These are phyloP conservation scores for Fraxinus sp. DNA, from an alignment of 305 asterid genomes.

Conservation along the genomic window DNA sequence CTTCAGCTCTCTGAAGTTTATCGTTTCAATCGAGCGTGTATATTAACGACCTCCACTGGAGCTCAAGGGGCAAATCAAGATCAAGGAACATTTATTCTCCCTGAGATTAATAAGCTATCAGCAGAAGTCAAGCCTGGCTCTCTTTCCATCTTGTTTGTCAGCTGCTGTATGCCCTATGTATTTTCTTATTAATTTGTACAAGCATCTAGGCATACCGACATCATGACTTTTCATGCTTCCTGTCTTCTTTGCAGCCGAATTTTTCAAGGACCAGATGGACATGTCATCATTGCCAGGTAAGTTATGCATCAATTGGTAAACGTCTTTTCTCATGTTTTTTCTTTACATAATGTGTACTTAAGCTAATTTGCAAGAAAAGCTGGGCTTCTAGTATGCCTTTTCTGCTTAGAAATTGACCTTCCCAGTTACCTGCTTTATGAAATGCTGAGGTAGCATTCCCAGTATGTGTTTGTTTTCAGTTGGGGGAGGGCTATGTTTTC, in stretches of 20 bases:
- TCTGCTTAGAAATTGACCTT: not conserved
- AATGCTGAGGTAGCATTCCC: not conserved
- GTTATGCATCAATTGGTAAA: constrained; percentile 27
- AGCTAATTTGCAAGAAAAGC: not conserved
- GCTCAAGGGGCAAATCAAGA: constrained; percentile 51
- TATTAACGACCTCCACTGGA: constrained; percentile 58
- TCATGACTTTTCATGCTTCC: constrained; percentile 22
- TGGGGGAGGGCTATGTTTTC: not conserved
- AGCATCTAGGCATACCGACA: not conserved
- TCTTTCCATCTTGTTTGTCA: constrained; percentile 77
- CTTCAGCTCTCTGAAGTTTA: constrained; percentile 71
- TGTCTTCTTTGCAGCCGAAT: constrained; percentile 57
- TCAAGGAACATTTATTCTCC: constrained; percentile 74
- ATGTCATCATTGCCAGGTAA: constrained; percentile 61
- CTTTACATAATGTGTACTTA: not conserved
- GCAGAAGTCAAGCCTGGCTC: constrained; percentile 72
- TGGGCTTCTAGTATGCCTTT: not conserved
- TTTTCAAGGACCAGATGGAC: constrained; percentile 51
- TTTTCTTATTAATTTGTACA: constrained; percentile 22
- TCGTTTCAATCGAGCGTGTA: constrained; percentile 63
- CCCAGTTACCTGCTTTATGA: not conserved
- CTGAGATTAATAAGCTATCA: constrained; percentile 79
- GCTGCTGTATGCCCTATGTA: constrained; percentile 61
- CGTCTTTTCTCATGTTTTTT: not conserved
- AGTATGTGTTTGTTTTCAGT: not conserved